A percentile compares a stretch with the other conserved stretches of the same genome.
Evolutionary conservation across 805 yeast genomes (phyloP).

Genomic region (Ogataea polymorpha): DNA sequence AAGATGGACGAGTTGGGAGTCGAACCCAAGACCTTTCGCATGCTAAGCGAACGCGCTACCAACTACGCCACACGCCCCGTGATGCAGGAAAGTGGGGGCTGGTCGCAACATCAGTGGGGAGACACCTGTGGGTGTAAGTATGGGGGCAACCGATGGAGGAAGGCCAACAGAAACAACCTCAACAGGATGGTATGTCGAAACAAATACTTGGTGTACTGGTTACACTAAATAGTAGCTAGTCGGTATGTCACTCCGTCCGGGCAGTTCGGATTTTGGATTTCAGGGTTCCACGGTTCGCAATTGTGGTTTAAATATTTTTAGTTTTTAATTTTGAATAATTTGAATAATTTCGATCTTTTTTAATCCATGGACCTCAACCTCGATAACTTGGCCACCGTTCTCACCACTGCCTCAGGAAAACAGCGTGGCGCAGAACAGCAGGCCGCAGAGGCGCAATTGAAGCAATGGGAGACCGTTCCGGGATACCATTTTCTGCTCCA

Average conservation of each 20-base stretch:
- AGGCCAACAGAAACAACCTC: too few relatives aligned
- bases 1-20: constrained; percentile 66
- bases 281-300: too few relatives aligned
- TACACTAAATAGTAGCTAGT: too few relatives aligned
- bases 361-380: constrained; percentile 24
- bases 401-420: constrained; percentile 49
- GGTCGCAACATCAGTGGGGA: too few relatives aligned
- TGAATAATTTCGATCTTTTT: background rate
- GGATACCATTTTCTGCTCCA: constrained; percentile 35
- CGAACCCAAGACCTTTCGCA: constrained; percentile 80
- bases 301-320: background rate
- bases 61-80: constrained; percentile 75
- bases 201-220: too few relatives aligned
- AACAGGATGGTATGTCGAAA: too few relatives aligned
- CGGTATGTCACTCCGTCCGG: too few relatives aligned
- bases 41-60: constrained; percentile 81
- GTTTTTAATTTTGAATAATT: constrained; percentile 1
- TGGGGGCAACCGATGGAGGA: too few relatives aligned
- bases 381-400: constrained; percentile 33
- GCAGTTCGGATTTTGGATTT: too few relatives aligned
- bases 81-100: too few relatives aligned
- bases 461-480: constrained; percentile 62
- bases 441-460: constrained; percentile 66
- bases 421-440: constrained; percentile 52
- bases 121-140: too few relatives aligned